Conservation (phyloP, 2,329 filamentous ascomycete species). For the Ciborinia camelliae region DNA sequence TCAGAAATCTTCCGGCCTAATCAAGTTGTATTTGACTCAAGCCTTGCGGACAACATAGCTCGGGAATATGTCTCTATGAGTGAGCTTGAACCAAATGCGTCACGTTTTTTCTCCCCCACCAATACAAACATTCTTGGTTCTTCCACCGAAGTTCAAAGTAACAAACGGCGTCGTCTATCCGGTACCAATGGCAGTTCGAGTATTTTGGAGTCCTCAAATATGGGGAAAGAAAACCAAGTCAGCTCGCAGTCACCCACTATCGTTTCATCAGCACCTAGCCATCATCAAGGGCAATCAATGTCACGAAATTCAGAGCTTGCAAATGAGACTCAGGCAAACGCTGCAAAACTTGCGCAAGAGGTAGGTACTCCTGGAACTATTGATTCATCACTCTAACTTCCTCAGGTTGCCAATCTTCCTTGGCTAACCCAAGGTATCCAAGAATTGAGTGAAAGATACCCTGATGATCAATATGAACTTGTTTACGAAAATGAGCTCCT, state of each 20-base stretch:
- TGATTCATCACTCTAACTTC: background rate
- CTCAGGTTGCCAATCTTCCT: constrained; percentile 15
- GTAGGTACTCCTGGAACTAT: background rate
- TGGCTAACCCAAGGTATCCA: constrained; percentile 13
- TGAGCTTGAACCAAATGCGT: constrained; percentile 9
- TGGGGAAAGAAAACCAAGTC: background rate
- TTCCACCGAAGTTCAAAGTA: background rate
- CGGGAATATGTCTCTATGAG: constrained; percentile 16
- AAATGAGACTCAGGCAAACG: background rate
- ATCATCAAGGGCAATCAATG: background rate
- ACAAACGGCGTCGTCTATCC: constrained; percentile 2
- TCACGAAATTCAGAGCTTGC: background rate
- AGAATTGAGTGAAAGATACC: constrained; percentile 14
- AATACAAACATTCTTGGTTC: constrained; percentile 8
- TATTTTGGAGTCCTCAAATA: background rate
- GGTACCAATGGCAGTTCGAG: background rate
- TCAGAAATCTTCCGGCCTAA: background rate
- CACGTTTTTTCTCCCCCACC: background rate
- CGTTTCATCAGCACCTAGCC: background rate
- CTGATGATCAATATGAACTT: constrained; percentile 13
- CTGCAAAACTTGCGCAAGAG: constrained; percentile 4
- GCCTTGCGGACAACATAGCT: background rate
- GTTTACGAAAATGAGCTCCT: constrained; percentile 5
- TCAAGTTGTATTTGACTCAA: constrained; percentile 3
- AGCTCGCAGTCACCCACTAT: background rate